Evolutionary conservation across 139 green algal species (phyloP), one percentile per base, ranked within the genome.

Genomic region (Volvox reticuliferus): DNA sequence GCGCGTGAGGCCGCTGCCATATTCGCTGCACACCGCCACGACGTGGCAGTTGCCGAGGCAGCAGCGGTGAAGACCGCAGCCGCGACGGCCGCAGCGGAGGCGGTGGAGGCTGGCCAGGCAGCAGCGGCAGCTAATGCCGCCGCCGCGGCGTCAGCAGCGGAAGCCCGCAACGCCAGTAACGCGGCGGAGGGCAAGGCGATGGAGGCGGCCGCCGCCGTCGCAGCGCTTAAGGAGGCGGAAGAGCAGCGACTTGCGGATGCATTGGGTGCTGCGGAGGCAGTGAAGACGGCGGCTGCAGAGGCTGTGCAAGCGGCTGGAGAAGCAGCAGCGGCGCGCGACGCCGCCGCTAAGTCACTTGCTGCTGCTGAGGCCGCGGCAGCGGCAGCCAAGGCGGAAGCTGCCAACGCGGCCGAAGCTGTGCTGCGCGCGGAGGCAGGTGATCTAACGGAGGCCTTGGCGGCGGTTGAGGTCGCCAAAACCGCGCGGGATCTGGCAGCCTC

Each of bases 371-470:
- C 32, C 33, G 82, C 63, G 32, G 82, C 82, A 24, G 82, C 61
- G 55, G 30, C 61, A 20, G 81, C 81, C 3, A n/a, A 76, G 18
- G 28, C 63, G 1, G 82, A 30, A 24, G 82, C 82, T 6, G 62
- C 63, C 63, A 79, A 65, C 13, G 82, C 82, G 30, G 32, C 82
- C 24, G 63, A 32, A 12, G 82, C 82, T 37, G 81, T 87, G 12
- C 32, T 21, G 32, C 81, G 28, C 61, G 81, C 81, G 1, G n/a
- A 87, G 18, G 18, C 61, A 1, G 79, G 79, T 20, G 79, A 76
- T 32, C 55, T 87, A 32, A 26, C 61, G 55, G 55, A 73, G 81
- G 81, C 81, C n/a, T n/a, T 87, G 81, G 55, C n/a, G 81, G 81
- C 81, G 55, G 81, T 20, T 1, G 61, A 87, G 12, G 81, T 55